phyloP scores from a whole-genome alignment of 2,329 filamentous ascomycete genomes.

The Laburnicola sp. region DNA sequence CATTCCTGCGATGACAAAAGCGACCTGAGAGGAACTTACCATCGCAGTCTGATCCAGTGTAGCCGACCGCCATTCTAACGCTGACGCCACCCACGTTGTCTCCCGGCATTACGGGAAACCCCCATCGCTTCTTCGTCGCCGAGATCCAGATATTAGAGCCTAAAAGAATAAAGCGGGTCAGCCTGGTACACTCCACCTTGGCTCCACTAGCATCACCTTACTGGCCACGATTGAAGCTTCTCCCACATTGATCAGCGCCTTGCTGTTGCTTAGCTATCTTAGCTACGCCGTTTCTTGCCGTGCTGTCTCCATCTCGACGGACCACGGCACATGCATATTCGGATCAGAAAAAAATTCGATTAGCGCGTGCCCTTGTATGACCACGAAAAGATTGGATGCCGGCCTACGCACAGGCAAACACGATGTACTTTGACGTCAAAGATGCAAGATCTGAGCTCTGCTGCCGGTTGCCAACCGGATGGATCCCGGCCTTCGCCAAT shows the following conservation, averaged over 20 bases:
- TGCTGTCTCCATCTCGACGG: background rate
- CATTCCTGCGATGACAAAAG: no score
- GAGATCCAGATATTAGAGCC: background rate
- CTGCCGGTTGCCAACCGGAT: conserved; percentile 1
- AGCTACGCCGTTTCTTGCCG: background rate
- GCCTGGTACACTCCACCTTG: background rate
- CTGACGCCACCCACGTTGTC: background rate
- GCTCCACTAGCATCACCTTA: background rate
- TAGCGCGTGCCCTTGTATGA: background rate
- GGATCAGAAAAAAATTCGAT: background rate
- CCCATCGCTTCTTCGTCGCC: background rate
- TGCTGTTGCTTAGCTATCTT: no score
- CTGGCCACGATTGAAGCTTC: no score
- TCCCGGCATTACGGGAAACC: background rate
- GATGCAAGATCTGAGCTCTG: conserved; percentile 1
- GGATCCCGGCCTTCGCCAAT: background rate
- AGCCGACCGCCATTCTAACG: background rate
- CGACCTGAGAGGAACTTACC: no score
- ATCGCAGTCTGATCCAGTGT: no score
- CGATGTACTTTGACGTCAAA: conserved; percentile 5
- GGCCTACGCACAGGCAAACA: background rate
- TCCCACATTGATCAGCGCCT: background rate
- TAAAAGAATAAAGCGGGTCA: background rate
- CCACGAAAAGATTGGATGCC: background rate
- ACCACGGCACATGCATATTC: background rate